Evolutionary conservation across 2,329 filamentous ascomycete genomes (phyloP), one percentile per base, ranked within the genome.

Genomic region (Verticillium klebahnii): DNA sequence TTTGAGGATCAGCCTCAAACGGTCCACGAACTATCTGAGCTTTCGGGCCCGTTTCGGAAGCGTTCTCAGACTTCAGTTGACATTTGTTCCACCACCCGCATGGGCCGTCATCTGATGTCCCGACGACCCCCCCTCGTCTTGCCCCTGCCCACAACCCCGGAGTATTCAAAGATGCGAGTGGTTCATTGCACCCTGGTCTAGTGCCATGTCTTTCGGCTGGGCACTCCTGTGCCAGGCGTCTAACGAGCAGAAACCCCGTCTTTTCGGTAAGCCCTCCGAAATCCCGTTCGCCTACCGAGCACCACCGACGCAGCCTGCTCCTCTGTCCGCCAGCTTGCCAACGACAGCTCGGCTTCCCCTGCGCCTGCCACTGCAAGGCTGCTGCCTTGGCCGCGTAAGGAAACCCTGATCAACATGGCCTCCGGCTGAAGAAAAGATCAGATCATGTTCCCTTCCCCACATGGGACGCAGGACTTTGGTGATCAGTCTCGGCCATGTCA

Each of bases 151-250:
- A n/a, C 45, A n/a, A 50, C n/a, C 62, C 55, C 62, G 58, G 45
- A 55, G n/a, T 59, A 56, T 58, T 60, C 63, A 64, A 19, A 62
- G 62, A 65, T 65, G 63, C 63, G 63, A 65, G 63, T 65, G 63
- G 63, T 62, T 60, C 63, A 36, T 61, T 52, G 55, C 19, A 62
- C 37, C 60, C 60, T 17, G 58, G 62, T 57, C 15, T 54, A 12
- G 36, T 45, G 19, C 45, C 45, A n/a, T 50, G n/a, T n/a, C 19
- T n/a, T 2, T 9, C 9, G 9, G 7, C 15, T 40, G 5, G 37
- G 37, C 34, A 9, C 34, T 36, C 34, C 14, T 36, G 34, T 36
- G 34, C 34, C 14, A 40, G 14, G 37, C 17, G 6, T 40, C 14
- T 17, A 15, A 40, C 37, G 37, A 40, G 15, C 37, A 40, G 14